Conservation (phyloP, 495 filamentous ascomycete genomes). For the Penicillium cataractarum region DNA sequence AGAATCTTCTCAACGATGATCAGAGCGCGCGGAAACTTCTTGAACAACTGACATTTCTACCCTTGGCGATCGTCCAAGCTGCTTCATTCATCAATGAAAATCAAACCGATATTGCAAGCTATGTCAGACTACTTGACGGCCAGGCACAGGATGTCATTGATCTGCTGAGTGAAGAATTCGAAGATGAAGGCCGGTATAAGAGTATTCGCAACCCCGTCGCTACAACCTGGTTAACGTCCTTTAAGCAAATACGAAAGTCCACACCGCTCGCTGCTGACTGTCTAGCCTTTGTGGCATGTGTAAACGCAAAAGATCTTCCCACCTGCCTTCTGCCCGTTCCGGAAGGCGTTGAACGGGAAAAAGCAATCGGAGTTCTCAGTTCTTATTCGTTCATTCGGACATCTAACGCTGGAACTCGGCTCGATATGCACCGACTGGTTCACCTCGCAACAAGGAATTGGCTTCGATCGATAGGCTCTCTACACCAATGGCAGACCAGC, state of each 20-base stretch:
- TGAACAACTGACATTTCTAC: conserved; percentile 35
- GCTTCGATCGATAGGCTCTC: conserved; percentile 16
- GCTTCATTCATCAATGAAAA: conserved; percentile 51
- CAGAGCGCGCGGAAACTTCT: conserved; percentile 25
- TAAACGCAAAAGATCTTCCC: conserved; percentile 36
- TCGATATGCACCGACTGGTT: conserved; percentile 31
- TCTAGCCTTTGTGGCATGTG: conserved; percentile 47
- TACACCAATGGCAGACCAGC: conserved; percentile 12
- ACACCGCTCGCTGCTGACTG: conserved; percentile 37
- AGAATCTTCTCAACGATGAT: conserved; percentile 23
- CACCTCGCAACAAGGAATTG: conserved; percentile 40
- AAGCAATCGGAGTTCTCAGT: conserved; percentile 36
- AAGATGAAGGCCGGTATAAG: conserved; percentile 46
- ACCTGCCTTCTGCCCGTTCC: conserved; percentile 20
- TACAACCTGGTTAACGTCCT: conserved; percentile 58
- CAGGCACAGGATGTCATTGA: conserved; percentile 43
- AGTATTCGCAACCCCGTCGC: conserved; percentile 54
- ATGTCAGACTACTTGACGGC: conserved; percentile 47
- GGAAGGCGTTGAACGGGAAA: conserved; percentile 13
- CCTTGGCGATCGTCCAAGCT: conserved; percentile 48
- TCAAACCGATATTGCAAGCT: conserved; percentile 37
- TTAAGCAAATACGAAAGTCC: conserved; percentile 46
- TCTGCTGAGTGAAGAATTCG: conserved; percentile 55
- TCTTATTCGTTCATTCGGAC: conserved; percentile 38
- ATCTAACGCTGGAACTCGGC: neutral